Evolutionary conservation across 2,329 filamentous ascomycete species (phyloP).

Genomic region (Aspergillus sergii): DNA sequence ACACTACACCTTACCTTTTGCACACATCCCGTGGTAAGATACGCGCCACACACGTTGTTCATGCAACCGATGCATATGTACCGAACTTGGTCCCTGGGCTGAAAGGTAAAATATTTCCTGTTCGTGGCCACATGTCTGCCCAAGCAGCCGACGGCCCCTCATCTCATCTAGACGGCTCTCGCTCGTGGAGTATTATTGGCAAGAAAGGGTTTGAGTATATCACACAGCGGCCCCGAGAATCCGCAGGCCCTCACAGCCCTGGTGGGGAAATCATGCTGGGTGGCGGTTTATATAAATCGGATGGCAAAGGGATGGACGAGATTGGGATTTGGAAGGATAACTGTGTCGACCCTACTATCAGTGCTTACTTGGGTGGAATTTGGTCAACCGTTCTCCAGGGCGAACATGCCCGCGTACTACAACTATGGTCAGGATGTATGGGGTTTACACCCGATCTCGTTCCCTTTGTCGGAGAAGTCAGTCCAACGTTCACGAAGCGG

Average conservation of each 20-base stretch:
- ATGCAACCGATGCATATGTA: slow-evolving; percentile 60
- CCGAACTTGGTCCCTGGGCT: slow-evolving; percentile 48
- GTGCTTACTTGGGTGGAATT: slow-evolving; percentile 25
- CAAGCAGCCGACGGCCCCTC: slow-evolving; percentile 36
- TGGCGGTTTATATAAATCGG: slow-evolving; percentile 23
- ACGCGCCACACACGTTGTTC: slow-evolving; percentile 47
- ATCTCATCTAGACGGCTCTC: slow-evolving; percentile 10
- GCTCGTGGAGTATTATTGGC: slow-evolving; percentile 26
- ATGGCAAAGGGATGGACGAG: slow-evolving; percentile 22
- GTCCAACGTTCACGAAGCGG: slow-evolving; percentile 17
- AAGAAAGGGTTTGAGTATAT: slow-evolving; percentile 42
- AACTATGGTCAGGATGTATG: slow-evolving; percentile 61
- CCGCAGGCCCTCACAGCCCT: slow-evolving; percentile 4
- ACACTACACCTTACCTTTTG: not conserved
- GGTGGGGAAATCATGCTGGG: slow-evolving; percentile 25
- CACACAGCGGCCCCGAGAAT: slow-evolving; percentile 27
- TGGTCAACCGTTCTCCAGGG: slow-evolving; percentile 34
- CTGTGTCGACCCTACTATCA: slow-evolving; percentile 17
- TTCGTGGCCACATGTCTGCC: slow-evolving; percentile 55
- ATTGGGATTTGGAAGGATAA: slow-evolving; percentile 26
- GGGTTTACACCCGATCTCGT: slow-evolving; percentile 57
- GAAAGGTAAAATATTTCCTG: slow-evolving; percentile 53
- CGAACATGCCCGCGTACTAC: slow-evolving; percentile 40
- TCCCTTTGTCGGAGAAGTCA: slow-evolving; percentile 56
- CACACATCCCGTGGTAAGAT: slow-evolving; percentile 50